Percentiles rank a stretch among this genome's conserved stretches.
These are phyloP conservation scores for Podospora appendiculata DNA, from an alignment of 495 filamentous ascomycete genomes.

Conservation along the genomic window DNA sequence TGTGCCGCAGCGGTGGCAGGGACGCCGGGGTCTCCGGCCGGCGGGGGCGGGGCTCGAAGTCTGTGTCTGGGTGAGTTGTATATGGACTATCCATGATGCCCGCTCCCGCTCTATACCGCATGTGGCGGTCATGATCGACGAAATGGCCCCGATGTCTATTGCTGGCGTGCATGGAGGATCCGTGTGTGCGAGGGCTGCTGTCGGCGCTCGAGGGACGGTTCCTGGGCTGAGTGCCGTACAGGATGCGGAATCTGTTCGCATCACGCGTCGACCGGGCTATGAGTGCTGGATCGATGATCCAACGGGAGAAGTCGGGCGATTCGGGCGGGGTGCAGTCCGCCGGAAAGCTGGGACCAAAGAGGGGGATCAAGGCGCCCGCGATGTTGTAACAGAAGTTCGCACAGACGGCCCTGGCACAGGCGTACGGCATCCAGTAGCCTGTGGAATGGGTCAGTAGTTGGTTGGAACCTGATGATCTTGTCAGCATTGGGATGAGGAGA, in stretches of 20 bases:
- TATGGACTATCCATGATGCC: constrained; percentile 22
- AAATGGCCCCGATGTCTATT: background rate
- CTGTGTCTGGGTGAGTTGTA: constrained; percentile 23
- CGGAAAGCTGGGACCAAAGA: constrained; percentile 81
- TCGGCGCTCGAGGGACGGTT: constrained; percentile 3
- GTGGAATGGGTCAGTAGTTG: constrained; percentile 3
- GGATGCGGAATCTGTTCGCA: constrained; percentile 37
- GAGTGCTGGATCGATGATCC: constrained; percentile 59
- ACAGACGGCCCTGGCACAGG: constrained; percentile 73
- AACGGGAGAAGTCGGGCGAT: constrained; percentile 50
- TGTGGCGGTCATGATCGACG: background rate
- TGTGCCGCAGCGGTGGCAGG: too few species aligned
- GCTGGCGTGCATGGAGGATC: background rate
- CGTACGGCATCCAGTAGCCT: constrained; percentile 98
- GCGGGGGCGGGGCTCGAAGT: constrained; percentile 18
- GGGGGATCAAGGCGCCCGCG: constrained; percentile 71
- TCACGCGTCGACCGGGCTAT: constrained; percentile 47
- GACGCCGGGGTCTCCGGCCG: background rate
- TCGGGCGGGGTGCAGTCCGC: constrained; percentile 56
- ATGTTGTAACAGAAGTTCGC: constrained; percentile 84
- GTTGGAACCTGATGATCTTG: background rate
- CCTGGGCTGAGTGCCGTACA: background rate
- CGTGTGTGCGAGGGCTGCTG: constrained; percentile 9
- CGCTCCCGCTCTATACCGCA: background rate
- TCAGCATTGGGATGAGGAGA: background rate